phyloP scores from a whole-genome alignment of 129 eudicot genomes.

The Artemisia tridentata region DNA sequence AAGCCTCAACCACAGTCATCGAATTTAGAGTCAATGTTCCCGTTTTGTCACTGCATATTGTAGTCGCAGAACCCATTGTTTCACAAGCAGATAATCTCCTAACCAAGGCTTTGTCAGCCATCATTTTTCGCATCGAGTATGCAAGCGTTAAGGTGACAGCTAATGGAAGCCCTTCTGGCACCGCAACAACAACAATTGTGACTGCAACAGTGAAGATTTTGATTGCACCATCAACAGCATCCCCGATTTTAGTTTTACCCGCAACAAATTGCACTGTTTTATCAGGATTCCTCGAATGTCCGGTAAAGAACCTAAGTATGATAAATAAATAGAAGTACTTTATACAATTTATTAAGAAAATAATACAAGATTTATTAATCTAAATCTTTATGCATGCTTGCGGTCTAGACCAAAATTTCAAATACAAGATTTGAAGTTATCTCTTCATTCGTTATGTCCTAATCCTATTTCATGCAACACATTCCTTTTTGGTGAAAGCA shows the following conservation, averaged over 20 bases:
- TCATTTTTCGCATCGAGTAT: slow-evolving; percentile 98
- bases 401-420: too few relatives aligned
- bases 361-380: too few relatives aligned
- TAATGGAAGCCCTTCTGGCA: slow-evolving; percentile 99
- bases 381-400: too few relatives aligned
- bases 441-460: too few relatives aligned
- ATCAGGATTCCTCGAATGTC: slow-evolving; percentile 47
- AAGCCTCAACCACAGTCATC: slow-evolving; percentile 95
- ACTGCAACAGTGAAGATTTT: slow-evolving; percentile 90
- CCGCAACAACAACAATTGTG: slow-evolving; percentile 97
- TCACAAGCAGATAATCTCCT: slow-evolving; percentile 98
- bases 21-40: slow-evolving; percentile 92
- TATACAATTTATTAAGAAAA: too few relatives aligned
- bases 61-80: slow-evolving; percentile 98
- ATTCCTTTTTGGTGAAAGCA: too few relatives aligned
- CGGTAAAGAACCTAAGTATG: slow-evolving; percentile 89
- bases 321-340: too few relatives aligned
- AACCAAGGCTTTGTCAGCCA: slow-evolving; percentile 98
- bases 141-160: slow-evolving; percentile 99
- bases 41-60: slow-evolving; percentile 98
- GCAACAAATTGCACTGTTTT: slow-evolving; percentile 47
- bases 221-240: slow-evolving; percentile 81
- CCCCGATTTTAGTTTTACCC: slow-evolving; percentile 61
- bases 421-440: too few relatives aligned
- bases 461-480: too few relatives aligned